phyloP scores from a whole-genome alignment of 225 moss, liverwort and hornwort species.

The Marchantia polymorpha region DNA sequence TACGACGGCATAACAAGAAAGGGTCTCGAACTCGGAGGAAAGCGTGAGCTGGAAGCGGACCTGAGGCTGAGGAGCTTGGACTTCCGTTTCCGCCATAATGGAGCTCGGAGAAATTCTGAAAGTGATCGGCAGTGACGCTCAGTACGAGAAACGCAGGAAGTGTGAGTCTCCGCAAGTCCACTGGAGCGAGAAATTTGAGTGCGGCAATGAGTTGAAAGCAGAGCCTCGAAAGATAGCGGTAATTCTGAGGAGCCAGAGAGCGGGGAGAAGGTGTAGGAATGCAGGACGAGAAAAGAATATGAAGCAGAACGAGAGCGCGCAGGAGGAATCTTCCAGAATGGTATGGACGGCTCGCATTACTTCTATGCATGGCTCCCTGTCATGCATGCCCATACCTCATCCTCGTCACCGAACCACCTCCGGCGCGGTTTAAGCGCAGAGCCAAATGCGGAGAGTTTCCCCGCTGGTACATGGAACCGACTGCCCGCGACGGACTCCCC shows the following conservation, averaged over 20 bases:
- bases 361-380: background rate
- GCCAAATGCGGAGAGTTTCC: background rate
- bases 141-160: background rate
- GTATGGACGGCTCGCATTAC: background rate
- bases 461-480: background rate
- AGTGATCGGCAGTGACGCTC: background rate
- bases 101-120: background rate
- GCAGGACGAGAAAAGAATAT: background rate
- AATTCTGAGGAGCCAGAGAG: background rate
- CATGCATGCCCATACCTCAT: constrained; percentile 8
- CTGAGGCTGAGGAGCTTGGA: constrained; percentile 1
- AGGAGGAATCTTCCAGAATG: background rate
- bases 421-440: background rate
- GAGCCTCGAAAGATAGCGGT: background rate
- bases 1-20: background rate
- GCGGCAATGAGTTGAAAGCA: background rate
- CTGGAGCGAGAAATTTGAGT: background rate
- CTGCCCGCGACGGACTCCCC: background rate
- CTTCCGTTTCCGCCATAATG: constrained; percentile 16
- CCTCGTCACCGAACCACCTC: background rate
- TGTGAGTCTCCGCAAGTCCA: background rate
- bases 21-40: background rate
- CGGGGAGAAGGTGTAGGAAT: background rate
- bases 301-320: background rate
- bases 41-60: background rate